Base-by-base conservation (phyloP, 257 asterid species). In the Solanum tarapatanum region DNA sequence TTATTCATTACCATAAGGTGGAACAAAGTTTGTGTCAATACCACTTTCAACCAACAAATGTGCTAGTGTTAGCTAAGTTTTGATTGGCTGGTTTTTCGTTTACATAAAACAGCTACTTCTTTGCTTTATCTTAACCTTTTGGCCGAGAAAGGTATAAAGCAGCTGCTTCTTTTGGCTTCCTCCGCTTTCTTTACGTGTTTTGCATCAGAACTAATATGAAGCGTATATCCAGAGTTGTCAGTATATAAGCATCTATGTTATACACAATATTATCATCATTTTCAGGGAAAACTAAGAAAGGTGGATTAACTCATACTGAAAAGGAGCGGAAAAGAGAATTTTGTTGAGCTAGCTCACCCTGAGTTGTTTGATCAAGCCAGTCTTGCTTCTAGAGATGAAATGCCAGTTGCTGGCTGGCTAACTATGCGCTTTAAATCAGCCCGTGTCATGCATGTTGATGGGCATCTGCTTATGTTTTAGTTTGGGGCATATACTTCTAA, bases 401-500 rank as follows among this genome's bases (percentile, higher is more conserved):
- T 51, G 60, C 32, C 82, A 26, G 74, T 69, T 33, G 41, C 73
- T n/a, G 86, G 35, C 73, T n/a, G 86, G 87, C 85, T 36, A 86
- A 28, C 72, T 87, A 51, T 73, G 51, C 83, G 84, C 89, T 87
- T 43, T 60, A 76, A n/a, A 36, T 35, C 64, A 51, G 33, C 82
- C 83, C 45, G 21, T 70, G 77, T 60, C 11, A 64, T 24, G 75
- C 83, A 39, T 64, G 89, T 85, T 75, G 87, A 87, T 80, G 30
- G 79, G 88, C 87, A 60, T 87, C 87, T 87, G 85, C 90, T 87
- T 89, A 87, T 82, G 35, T 83, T 86, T 60, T 64, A 77, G 74
- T 86, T 86, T 80, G 70, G 24, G 73, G 90, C 82, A 88, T 62
- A 77, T 88, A 89, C 89, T 88, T 91, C 37, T 35, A 87, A 83